A percentile compares a stretch with the other conserved stretches of the same genome.
Evolutionary conservation across 1,284 basidiomycete species (phyloP).

Genomic region (Agaricales sp.): DNA sequence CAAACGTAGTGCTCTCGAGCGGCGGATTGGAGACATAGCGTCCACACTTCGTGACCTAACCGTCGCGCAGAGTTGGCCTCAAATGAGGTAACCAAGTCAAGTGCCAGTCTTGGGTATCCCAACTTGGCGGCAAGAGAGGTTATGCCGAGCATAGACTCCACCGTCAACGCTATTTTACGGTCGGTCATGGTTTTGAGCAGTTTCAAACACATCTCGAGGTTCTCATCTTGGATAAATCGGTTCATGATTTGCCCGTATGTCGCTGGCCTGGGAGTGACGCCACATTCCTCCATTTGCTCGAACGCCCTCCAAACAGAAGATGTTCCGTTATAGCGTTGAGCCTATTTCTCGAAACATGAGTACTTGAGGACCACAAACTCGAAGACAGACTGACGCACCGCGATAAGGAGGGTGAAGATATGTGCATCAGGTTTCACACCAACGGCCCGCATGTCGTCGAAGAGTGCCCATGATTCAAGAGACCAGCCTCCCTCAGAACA

Average conservation of each 20-base stretch:
- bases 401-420: conserved; percentile 56
- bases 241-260: conserved; percentile 47
- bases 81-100: conserved; percentile 52
- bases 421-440: conserved; percentile 45
- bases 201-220: conserved; percentile 56
- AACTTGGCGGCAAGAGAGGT: conserved; percentile 36
- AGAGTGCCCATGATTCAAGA: conserved; percentile 54
- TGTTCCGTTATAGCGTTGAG: conserved; percentile 26
- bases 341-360: too few species aligned
- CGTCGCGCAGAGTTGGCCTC: conserved; percentile 43
- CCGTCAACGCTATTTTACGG: conserved; percentile 34
- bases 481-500: conserved; percentile 29
- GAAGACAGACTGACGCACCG: conserved; percentile 28
- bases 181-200: conserved; percentile 40
- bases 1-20: conserved; percentile 55
- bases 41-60: conserved; percentile 46
- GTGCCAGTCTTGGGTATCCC: conserved; percentile 50
- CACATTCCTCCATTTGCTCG: conserved; percentile 36
- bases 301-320: conserved; percentile 23
- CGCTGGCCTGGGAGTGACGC: conserved; percentile 34
- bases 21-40: conserved; percentile 45
- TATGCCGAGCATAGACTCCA: conserved; percentile 36
- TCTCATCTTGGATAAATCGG: conserved; percentile 32
- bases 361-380: too few species aligned
- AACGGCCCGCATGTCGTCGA: conserved; percentile 59